Evolutionary conservation across 2,329 filamentous ascomycete genomes (phyloP).

Genomic region (Apiospora phragmitis): DNA sequence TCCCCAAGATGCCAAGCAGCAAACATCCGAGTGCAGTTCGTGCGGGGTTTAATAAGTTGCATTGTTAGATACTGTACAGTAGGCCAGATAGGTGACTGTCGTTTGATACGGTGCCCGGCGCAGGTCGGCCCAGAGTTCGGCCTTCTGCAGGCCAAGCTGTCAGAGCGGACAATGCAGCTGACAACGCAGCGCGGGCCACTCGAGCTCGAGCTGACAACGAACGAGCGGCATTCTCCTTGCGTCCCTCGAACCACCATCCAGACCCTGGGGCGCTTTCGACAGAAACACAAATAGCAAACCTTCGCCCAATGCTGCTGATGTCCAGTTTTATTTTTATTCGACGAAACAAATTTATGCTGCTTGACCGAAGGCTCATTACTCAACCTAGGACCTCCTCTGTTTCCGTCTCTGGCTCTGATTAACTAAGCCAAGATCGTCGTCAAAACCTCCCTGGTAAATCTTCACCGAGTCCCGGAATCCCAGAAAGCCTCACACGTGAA

Average conservation of each 20-base stretch:
- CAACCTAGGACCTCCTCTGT: background rate
- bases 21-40: conserved; percentile 6
- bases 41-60: conserved; percentile 2
- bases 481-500: background rate
- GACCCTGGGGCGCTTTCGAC: background rate
- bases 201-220: background rate
- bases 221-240: background rate
- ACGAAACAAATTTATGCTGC: background rate
- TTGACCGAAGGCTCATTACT: background rate
- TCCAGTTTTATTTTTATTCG: background rate
- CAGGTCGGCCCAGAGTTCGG: background rate
- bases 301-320: background rate
- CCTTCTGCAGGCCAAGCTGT: background rate
- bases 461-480: too few species aligned
- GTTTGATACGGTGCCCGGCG: background rate
- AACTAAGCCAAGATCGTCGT: background rate
- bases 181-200: background rate
- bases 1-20: conserved; percentile 2
- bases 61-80: background rate
- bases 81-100: background rate
- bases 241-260: background rate
- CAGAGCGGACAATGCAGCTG: background rate
- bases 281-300: background rate
- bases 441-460: background rate
- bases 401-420: background rate